Conservation (phyloP, 345 rosid genomes). For the Turnera subulata region DNA sequence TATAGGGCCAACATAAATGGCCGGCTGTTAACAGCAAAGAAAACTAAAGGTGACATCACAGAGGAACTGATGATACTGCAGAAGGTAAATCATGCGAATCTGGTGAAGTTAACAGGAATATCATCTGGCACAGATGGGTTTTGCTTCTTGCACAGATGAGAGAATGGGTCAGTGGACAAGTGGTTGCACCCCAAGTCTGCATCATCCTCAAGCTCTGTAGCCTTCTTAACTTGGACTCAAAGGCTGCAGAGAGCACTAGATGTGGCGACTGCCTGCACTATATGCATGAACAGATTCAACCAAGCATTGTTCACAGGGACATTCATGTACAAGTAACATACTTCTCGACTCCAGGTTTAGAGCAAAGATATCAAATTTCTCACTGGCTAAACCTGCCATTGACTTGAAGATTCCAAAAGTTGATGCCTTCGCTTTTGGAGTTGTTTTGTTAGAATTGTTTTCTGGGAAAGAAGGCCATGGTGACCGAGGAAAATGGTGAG, state of each 20-base stretch:
- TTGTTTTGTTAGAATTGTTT: slow-evolving; percentile 54
- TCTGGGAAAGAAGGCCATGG: slow-evolving; percentile 50
- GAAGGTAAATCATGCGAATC: slow-evolving; percentile 59
- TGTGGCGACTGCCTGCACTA: slow-evolving; percentile 57
- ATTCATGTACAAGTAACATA: slow-evolving; percentile 47
- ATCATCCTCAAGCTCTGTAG: slow-evolving; percentile 22
- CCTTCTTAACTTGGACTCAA: slow-evolving; percentile 45
- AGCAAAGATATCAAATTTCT: slow-evolving; percentile 60
- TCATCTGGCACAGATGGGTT: slow-evolving; percentile 35
- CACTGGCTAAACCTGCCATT: slow-evolving; percentile 35
- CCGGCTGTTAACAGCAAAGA: slow-evolving; percentile 45
- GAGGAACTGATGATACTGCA: slow-evolving; percentile 52
- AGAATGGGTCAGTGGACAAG: slow-evolving; percentile 52
- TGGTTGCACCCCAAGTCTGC: slow-evolving; percentile 38
- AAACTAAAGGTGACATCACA: slow-evolving; percentile 34
- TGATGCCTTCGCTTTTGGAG: slow-evolving; percentile 58
- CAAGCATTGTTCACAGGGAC: slow-evolving; percentile 49
- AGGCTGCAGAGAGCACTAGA: slow-evolving; percentile 51
- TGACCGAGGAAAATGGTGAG: slow-evolving; percentile 43
- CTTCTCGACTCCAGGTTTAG: slow-evolving; percentile 47
- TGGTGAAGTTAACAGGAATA: slow-evolving; percentile 49
- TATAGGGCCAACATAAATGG: slow-evolving; percentile 46
- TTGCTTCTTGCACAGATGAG: slow-evolving; percentile 57
- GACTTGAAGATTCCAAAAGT: slow-evolving; percentile 35
- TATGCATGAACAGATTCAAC: slow-evolving; percentile 59